These are phyloP conservation scores for thale cress (Arabidopsis thaliana) DNA, from an alignment of 345 rosid species.

Conservation along the genomic window DNA sequence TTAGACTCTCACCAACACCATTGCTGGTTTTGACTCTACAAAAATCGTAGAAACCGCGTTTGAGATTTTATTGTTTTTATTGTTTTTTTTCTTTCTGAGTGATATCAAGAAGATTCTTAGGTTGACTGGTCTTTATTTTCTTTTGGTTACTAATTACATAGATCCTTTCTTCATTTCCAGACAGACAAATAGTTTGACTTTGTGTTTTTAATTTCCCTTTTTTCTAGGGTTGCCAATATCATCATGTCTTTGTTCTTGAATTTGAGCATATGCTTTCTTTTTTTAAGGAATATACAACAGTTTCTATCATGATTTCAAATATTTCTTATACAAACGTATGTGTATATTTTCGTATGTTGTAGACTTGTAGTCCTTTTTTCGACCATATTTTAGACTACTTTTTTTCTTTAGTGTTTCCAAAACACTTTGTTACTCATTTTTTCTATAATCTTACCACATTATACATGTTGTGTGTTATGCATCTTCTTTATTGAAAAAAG, in stretches of 20 bases:
- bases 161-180: constrained; percentile 47
- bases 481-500: background rate
- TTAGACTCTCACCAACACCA: constrained; percentile 43
- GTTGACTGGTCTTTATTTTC: constrained; percentile 48
- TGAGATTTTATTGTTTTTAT: background rate
- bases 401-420: background rate
- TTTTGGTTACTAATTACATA: constrained; percentile 42
- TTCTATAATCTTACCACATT: too few relatives aligned
- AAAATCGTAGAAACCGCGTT: constrained; percentile 49
- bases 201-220: constrained; percentile 20
- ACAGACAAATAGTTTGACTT: constrained; percentile 51
- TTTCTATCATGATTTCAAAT: background rate
- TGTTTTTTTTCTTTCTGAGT: constrained; percentile 5
- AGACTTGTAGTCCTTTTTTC: background rate
- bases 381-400: background rate
- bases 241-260: constrained; percentile 33
- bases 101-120: constrained; percentile 46
- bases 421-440: too few relatives aligned
- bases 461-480: background rate
- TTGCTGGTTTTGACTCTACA: constrained; percentile 48
- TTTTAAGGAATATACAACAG: constrained; percentile 4
- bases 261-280: constrained; percentile 28
- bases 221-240: constrained; percentile 14
- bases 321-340: background rate
- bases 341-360: background rate